Percentiles rank a stretch among this genome's conserved stretches.
phyloP scores from a whole-genome alignment of 768 basidiomycete genomes.

The Boletus tylopilopsis region DNA sequence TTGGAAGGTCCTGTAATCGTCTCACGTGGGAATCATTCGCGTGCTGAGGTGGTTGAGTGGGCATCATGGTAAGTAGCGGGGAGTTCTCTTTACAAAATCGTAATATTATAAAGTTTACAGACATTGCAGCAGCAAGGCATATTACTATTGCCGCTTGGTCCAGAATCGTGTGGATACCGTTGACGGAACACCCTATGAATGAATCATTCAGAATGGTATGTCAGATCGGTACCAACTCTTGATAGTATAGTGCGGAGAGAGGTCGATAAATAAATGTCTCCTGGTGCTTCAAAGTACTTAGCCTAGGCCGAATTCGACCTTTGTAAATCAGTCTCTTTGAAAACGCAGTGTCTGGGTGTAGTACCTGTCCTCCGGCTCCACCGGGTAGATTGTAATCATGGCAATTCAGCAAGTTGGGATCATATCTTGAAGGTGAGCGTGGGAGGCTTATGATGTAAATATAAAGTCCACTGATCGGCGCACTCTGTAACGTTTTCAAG shows the following conservation, averaged over 20 bases:
- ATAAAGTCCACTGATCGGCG: neutral
- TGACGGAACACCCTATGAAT: neutral
- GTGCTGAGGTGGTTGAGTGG: neutral
- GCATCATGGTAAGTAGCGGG: too few relatives aligned
- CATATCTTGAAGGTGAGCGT: slow-evolving; percentile 3
- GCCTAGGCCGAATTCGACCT: too few relatives aligned
- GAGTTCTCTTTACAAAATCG: too few relatives aligned
- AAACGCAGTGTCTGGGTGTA: too few relatives aligned
- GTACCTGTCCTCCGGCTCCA: too few relatives aligned
- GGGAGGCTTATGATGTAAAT: slow-evolving; percentile 1
- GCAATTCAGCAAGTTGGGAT: slow-evolving; percentile 2
- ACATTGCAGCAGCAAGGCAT: too few relatives aligned
- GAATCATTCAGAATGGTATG: too few relatives aligned
- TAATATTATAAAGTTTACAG: too few relatives aligned
- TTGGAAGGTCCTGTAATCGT: slow-evolving; percentile 32
- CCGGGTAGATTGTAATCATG: neutral
- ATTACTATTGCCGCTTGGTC: neutral
- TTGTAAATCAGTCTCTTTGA: too few relatives aligned
- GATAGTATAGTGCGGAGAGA: neutral
- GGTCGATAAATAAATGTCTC: neutral
- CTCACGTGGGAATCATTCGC: slow-evolving; percentile 15
- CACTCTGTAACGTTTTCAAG: too few relatives aligned
- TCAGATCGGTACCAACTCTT: neutral
- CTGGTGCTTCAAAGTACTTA: neutral
- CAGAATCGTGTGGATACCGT: too few relatives aligned